Evolutionary conservation across 1,284 basidiomycete genomes (phyloP), one percentile per base, ranked within the genome.

Genomic region (Sporisorium exsertum): DNA sequence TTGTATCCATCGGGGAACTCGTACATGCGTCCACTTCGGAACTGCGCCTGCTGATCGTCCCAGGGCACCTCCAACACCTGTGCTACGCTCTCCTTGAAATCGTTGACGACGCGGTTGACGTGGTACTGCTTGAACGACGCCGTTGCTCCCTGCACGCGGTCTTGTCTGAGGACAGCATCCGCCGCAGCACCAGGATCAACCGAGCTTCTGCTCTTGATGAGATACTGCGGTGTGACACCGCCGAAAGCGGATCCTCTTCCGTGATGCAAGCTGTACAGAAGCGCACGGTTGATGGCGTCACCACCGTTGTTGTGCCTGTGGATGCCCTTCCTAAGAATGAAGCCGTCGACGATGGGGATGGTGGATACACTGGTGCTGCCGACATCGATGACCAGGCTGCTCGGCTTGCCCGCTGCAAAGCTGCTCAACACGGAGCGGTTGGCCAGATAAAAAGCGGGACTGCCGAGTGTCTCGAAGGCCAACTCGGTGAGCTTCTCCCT

Each of bases 1-100:
- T 92, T 94, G 87, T 92, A 97, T 3, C 97, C 97, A 51, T 94
- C 94, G 0, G 97, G 94, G 88, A 99, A 98, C 87, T 99, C 97
- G 87, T 95, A 99, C 58, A 86, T 82, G 52, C 86, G 58, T 52
- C 72, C 72, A n/a, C 56, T 60, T 15, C 72, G 64, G 64, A 53
- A 76, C 50, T 74, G 68, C 10, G 82, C 82, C 50, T 80, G 77
- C 92, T 92, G 90, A 56, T 95, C 93, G 80, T 94, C 93, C 93
- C 94, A 96, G 12, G 92, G 91, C 77, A 91, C 90, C 56, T 94
- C 92, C 42, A 93, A 87, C 20, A 97, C 91, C 59, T 93, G 94
- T 16, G 91, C 92, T 42, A 94, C 91, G 72, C 91, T 92, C 86
- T 97, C 95, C 68, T 94, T 91, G 92, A 95, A 96, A 85, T 95